These are phyloP conservation scores for Favolaschia claudopus DNA, from an alignment of 768 basidiomycete species.

Conservation along the genomic window DNA sequence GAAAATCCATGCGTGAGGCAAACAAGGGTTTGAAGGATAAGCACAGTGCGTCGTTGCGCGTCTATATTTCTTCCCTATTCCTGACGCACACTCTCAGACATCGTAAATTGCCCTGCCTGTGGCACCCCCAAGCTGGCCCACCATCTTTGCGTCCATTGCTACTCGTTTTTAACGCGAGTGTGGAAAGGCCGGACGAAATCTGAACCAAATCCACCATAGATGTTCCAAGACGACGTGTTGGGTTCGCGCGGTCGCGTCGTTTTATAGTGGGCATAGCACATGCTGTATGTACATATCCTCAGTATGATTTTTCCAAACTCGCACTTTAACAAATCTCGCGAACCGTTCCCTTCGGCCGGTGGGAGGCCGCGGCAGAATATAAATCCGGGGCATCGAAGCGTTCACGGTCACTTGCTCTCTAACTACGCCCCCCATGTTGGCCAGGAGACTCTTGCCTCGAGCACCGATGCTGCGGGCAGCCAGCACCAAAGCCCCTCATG, in stretches of 20 bases:
- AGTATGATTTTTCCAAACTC: background rate
- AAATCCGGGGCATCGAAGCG: background rate
- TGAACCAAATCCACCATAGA: constrained; percentile 21
- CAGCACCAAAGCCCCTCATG: constrained; percentile 51
- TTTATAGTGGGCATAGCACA: background rate
- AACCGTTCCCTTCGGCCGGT: background rate
- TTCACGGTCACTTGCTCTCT: constrained; percentile 14
- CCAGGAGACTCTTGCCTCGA: constrained; percentile 24
- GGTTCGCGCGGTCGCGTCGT: background rate
- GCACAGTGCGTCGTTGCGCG: constrained; percentile 63
- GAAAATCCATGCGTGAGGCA: constrained; percentile 93
- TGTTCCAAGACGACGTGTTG: background rate
- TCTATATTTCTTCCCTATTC: constrained; percentile 1
- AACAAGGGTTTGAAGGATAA: constrained; percentile 97
- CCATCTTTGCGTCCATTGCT: constrained; percentile 86
- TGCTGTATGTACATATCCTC: constrained; percentile 10
- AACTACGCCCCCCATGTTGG: constrained; percentile 24
- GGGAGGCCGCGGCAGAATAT: background rate
- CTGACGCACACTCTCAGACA: constrained; percentile 61
- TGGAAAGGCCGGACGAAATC: constrained; percentile 65
- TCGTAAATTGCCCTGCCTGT: constrained; percentile 91
- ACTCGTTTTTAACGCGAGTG: constrained; percentile 68
- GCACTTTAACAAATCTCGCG: no score
- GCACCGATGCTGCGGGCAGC: constrained; percentile 43
- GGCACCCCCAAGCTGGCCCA: constrained; percentile 89